A percentile compares a stretch with the other conserved stretches of the same genome.
Evolutionary conservation across 2,329 filamentous ascomycete species (phyloP).

Genomic region (Botrytis fragariae): DNA sequence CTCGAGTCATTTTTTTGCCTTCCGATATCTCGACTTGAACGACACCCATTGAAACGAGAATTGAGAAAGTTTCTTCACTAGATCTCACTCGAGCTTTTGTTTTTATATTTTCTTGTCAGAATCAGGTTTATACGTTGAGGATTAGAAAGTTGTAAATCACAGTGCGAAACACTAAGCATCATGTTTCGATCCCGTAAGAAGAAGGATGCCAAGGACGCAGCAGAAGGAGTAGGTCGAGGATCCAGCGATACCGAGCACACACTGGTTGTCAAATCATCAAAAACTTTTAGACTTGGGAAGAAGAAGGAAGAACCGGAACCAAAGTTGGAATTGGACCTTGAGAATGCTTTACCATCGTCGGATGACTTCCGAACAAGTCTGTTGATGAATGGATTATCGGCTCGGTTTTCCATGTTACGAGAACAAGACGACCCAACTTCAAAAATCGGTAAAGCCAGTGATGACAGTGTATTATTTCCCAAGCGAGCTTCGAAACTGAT

Average conservation of each 20-base stretch:
- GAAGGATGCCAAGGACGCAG: conserved; percentile 65
- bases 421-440: conserved; percentile 92
- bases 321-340: conserved; percentile 69
- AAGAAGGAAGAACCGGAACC: conserved; percentile 50
- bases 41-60: background rate
- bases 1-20: background rate
- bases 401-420: conserved; percentile 92
- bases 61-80: background rate
- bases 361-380: conserved; percentile 96
- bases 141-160: background rate
- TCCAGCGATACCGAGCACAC: conserved; percentile 53
- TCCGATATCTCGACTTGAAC: background rate
- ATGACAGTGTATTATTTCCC: conserved; percentile 86
- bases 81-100: background rate
- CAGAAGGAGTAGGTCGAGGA: conserved; percentile 43
- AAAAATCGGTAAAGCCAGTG: conserved; percentile 87
- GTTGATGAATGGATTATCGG: conserved; percentile 91
- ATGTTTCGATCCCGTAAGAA: conserved; percentile 80
- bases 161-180: conserved; percentile 24
- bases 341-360: conserved; percentile 69
- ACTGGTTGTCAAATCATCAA: conserved; percentile 44
- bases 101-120: background rate
- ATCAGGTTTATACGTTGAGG: background rate
- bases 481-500: conserved; percentile 79
- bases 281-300: conserved; percentile 57